Base-by-base conservation (phyloP, 2,329 filamentous ascomycete species). In the Trichophyton benhamiae region DNA sequence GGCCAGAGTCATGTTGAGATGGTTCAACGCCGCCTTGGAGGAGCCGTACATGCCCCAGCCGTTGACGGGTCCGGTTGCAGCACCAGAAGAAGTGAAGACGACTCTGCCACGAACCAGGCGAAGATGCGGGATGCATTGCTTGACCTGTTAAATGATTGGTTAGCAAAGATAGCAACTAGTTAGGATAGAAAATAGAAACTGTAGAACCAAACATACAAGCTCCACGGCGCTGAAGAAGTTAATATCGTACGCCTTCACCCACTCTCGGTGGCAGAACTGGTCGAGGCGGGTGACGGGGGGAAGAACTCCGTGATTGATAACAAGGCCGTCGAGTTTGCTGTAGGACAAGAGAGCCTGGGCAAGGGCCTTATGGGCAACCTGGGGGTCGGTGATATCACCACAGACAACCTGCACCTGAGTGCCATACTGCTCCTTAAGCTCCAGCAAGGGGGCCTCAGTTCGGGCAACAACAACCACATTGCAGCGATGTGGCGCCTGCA, bases 251-350 rank as follows among this genome's bases (percentile, higher is more conserved):
- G 82, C 78, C 1, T 77, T 74, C 68, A 84, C 86, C 89, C 91
- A 96, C 63, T 88, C 86, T 42, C 87, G n/a, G 83, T 82, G 15
- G 81, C 80, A 38, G 33, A 38, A 38, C 61, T 92, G 82, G 2
- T 77, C 83, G 52, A 97, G 77, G 62, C 82, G 83, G 58, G 83
- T 83, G 48, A 95, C 85, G 0, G 90, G 88, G n/a, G 84, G 82
- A 52, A 99, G 76, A 0, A 85, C 79, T 20, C 91, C 91, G 71
- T 99, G 94, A 73, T 97, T 97, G 64, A 97, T 77, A 11, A 99
- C 83, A 52, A 99, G 72, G 1, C 86, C 87, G 70, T 99, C 91
- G 3, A 99, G 75, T 57, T 78, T 79, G 8, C 66, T 87, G 72
- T 89, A 97, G 0, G 82, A 76, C 30, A 81, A 76, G 9, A 87